Evolutionary conservation across 345 rosid species (phyloP), one percentile per base, ranked within the genome.

Genomic region (Gossypium bickii): DNA sequence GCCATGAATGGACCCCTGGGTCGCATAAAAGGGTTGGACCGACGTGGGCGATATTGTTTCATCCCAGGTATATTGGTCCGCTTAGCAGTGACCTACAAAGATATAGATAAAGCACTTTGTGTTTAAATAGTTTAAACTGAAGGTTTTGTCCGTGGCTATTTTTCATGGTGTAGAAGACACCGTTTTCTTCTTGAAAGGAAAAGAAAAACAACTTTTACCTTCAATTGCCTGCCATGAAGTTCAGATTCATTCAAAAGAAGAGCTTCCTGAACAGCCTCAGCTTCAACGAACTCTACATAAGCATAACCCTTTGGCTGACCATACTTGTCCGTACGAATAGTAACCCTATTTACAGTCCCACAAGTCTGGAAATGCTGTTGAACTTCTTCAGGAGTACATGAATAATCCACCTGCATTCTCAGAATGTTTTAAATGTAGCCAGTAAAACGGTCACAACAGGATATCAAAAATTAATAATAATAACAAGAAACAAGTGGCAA

Each of bases 251-350:
- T 90, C 68, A 90, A 81, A 78, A 52, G 79, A 60, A 90, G 82
- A 20, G 91, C 96, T 75, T 87, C 88, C 71, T 84, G 90, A 67
- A 87, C 89, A 67, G 96, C 93, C 73, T 86, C 93, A 55, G 75
- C 47, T 76, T 89, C 91, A 58, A 90, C 78, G 72, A 89, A 90
- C 83, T 90, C 96, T 44, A 89, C 96, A 78, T 89, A 89, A 17
- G 96, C 96, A 83, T 86, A 90, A 29, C 93, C 93, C 78, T 88
- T 90, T 71, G 96, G 93, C 51, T 87, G 91, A 58, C 96, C 96
- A 73, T 52, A 89, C 84, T 85, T 90, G 78, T 90, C 91, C 8
- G 93, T 83, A 18, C 89, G 89, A 72, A 90, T 87, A 9, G 93
- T 90, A 76, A 90, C 79, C 83, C 91, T 87, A 72, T 89, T 87